Evolutionary conservation across 257 asterid species (phyloP), one percentile per base, ranked within the genome.

Genomic region (Capsicum baccatum): DNA sequence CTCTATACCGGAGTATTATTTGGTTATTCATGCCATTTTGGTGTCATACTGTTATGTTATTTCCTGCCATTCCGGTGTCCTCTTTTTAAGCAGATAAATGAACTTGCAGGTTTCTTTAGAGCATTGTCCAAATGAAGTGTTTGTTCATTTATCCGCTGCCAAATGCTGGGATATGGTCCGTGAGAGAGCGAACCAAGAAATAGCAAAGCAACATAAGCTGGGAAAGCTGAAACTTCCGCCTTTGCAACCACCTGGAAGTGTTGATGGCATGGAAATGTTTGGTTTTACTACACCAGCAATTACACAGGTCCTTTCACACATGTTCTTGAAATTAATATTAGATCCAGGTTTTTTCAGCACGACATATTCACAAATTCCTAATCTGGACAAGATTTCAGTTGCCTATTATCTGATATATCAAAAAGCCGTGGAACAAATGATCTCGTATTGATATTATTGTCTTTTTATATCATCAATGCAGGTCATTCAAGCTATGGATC

Each of bases 141-240:
- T 93, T 90, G 86, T 86, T 74, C 97, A 96, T 68, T 69, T 88
- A 70, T 92, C 99, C 44, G 92, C 97, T 84, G 85, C 84, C 73
- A 93, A 93, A 91, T 96, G 98, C 91, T 96, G 99, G 99, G 99
- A 96, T 86, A 83, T 96, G 94, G 97, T 96, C 78, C 89, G 97
- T 79, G 98, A 96, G 88, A 92, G 96, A 84, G 98, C 94, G 89
- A 96, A 96, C 88, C 93, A 88, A 66, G 98, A 94, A 91, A 94
- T 96, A 58, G 37, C 91, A 7, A 94, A 91, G 88, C 97, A 92
- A 84, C 98, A 96, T 86, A 94, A 94, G 87, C 87, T 94, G 48
- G 98, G 97, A 86, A 93, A 81, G 83, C 68, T 12, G 7, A 92
- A 91, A 42, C 99, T 96, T 85, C 97, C 94, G 86, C 98, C 98